phyloP scores from a whole-genome alignment of 148 eudicot genomes.

The Amaranthus cruentus region DNA sequence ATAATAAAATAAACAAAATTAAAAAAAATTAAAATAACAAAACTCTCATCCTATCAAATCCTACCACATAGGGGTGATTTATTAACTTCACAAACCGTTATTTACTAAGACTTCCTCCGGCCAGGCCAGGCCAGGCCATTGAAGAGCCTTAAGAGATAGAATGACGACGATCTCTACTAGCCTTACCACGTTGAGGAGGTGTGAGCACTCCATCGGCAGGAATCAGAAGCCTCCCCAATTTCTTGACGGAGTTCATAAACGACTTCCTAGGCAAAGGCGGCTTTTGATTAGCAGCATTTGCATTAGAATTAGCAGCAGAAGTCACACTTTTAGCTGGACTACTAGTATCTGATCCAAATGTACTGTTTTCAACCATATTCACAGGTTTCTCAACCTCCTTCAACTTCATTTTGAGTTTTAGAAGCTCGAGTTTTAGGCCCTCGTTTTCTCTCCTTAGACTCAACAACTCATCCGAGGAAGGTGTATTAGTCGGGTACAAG shows the following conservation, averaged over 20 bases:
- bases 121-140: slow-evolving; percentile 2
- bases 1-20: no score
- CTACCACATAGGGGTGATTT: no score
- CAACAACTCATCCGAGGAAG: slow-evolving; percentile 40
- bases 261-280: slow-evolving; percentile 66
- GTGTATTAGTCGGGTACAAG: slow-evolving; percentile 18
- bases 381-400: slow-evolving; percentile 50
- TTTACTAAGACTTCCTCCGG: background rate
- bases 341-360: slow-evolving; percentile 14
- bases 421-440: slow-evolving; percentile 69
- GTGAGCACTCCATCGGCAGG: slow-evolving; percentile 29
- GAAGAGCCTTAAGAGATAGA: slow-evolving; percentile 40
- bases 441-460: slow-evolving; percentile 58
- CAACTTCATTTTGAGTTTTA: slow-evolving; percentile 58
- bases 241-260: slow-evolving; percentile 54
- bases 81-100: no score
- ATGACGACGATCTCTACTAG: slow-evolving; percentile 50
- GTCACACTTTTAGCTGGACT: slow-evolving; percentile 36
- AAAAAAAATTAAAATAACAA: no score
- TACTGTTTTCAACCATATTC: background rate
- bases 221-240: slow-evolving; percentile 49
- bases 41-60: no score
- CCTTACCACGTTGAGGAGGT: slow-evolving; percentile 37
- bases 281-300: slow-evolving; percentile 25
- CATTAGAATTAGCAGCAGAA: slow-evolving; percentile 2